phyloP scores from a whole-genome alignment of 177 flowering plant genomes.

The Vitis hybrid region DNA sequence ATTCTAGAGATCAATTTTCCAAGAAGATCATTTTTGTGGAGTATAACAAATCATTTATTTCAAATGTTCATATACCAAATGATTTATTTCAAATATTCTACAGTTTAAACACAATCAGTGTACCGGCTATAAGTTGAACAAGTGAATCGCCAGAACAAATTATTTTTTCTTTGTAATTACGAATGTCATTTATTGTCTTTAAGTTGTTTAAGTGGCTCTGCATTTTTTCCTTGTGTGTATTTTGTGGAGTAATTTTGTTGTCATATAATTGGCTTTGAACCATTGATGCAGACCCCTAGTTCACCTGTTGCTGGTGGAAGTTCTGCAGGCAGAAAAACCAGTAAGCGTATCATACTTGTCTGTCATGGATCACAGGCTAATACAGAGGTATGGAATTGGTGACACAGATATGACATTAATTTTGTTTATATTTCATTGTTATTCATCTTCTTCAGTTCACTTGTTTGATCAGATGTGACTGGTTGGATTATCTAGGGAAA shows the following conservation, averaged over 20 bases:
- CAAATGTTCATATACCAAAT: not conserved
- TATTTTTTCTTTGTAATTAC: not conserved
- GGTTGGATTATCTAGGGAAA: not conserved
- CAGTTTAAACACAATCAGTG: not conserved
- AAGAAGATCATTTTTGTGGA: not conserved
- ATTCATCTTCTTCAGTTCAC: not conserved
- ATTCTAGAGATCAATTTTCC: not conserved
- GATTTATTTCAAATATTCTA: not conserved
- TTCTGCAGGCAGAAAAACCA: slow-evolving; percentile 79
- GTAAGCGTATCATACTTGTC: slow-evolving; percentile 68
- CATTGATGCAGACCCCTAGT: slow-evolving; percentile 74
- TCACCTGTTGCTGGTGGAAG: slow-evolving; percentile 72
- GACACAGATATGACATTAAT: not conserved
- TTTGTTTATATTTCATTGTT: not conserved
- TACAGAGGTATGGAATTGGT: slow-evolving; percentile 32
- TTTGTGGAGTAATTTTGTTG: slow-evolving; percentile 15
- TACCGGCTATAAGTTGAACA: not conserved
- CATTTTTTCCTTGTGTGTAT: slow-evolving; percentile 10
- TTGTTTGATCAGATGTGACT: not conserved
- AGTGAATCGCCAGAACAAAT: not conserved
- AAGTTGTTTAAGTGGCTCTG: not conserved
- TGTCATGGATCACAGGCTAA: slow-evolving; percentile 60
- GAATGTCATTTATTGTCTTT: not conserved
- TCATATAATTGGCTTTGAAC: slow-evolving; percentile 17
- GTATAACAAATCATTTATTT: not conserved